Base-by-base conservation (phyloP, 1,284 basidiomycete species). In the Paramarasmius palmivorus region DNA sequence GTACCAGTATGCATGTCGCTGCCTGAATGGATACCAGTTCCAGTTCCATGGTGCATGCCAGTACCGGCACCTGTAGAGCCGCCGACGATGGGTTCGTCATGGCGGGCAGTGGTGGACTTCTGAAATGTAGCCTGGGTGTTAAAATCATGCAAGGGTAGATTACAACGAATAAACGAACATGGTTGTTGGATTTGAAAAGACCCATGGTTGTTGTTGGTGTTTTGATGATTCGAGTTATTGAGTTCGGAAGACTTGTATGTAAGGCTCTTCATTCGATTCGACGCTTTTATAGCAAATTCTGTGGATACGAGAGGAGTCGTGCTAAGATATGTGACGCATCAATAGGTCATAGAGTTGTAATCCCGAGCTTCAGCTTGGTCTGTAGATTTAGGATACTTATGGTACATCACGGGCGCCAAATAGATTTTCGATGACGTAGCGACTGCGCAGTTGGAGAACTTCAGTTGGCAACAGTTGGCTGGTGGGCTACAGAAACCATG, bases 171-270 rank as follows among this genome's bases (percentile, higher is more conserved):
- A 10, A 10, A 39, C 59, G 10, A 29, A 61, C 62, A 52, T 60
- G 50, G 50, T 59, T 57, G 45, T 63, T 59, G 55, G 37, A 49
- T 26, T 48, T 53, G 5, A 64, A 63, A 49, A 63, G 60, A 29
- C 61, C 60, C 63, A 64, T 64, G 25, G 6, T 60, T 40, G 46
- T 49, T 32, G 17, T 46, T 23, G 9, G 10, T 29, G 12, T n/a
- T n/a, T n/a, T n/a, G 17, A 22, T 40, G 9, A 40, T 9, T 14
- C 9, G 39, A 2, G 9, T 40, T 14, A 15, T 10, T 14, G 19
- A 40, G 17, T 40, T 17, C 12, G 12, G 9, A 17, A 12, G 39
- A 19, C n/a, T n/a, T n/a, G n/a, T n/a, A n/a, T n/a, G n/a, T n/a
- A n/a, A n/a, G n/a, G n/a, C n/a, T n/a, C n/a, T n/a, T n/a, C n/a